Base-by-base conservation (phyloP, 2,329 filamentous ascomycete genomes). In the Ascochyta viciae-villosae region DNA sequence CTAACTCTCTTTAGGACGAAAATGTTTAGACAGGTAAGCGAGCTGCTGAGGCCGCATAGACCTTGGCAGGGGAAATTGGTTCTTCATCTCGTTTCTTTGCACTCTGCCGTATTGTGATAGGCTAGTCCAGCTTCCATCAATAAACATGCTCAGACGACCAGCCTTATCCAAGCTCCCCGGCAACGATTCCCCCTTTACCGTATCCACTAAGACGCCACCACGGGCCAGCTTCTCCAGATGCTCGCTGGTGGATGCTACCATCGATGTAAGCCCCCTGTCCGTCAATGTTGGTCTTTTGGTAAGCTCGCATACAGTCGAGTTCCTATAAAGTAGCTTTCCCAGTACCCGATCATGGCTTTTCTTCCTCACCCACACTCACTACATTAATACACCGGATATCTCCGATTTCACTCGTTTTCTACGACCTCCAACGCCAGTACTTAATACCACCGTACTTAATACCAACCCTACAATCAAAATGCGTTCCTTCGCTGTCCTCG, bases 351-450 rank as follows among this genome's bases (percentile, higher is more conserved):
- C 44, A 41, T 57, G 58, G 48, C 60, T 57, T 61, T 66, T 71
- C 67, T 54, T 68, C 68, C 71, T 72, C 74, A 73, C 73, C 53
- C 50, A 72, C 72, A 73, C 62, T 75, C 72, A 65, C 65, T 61
- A 68, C 64, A 57, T 64, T 73, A 72, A 71, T 71, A 68, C 67
- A 65, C 67, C 72, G 72, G 73, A 75, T 64, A 71, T 71, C 50
- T 63, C 74, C 75, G 72, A 75, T 71, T 73, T 68, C 75, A 77
- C 64, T 77, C 75, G 71, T 76, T 77, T 73, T 57, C 58, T 31
- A 60, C 68, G 67, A 60, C 67, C 65, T 61, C 66, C 64, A 62
- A 62, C 62, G 55, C 59, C 61, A 50, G 59, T 68, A 72, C 64
- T 61, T 72, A 73, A 73, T 74, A 73, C 49, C 54, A 57, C 52